A percentile compares a stretch with the other conserved stretches of the same genome.
Conservation (phyloP, 2,329 filamentous ascomycete genomes). For the Cladosporium sp. region DNA sequence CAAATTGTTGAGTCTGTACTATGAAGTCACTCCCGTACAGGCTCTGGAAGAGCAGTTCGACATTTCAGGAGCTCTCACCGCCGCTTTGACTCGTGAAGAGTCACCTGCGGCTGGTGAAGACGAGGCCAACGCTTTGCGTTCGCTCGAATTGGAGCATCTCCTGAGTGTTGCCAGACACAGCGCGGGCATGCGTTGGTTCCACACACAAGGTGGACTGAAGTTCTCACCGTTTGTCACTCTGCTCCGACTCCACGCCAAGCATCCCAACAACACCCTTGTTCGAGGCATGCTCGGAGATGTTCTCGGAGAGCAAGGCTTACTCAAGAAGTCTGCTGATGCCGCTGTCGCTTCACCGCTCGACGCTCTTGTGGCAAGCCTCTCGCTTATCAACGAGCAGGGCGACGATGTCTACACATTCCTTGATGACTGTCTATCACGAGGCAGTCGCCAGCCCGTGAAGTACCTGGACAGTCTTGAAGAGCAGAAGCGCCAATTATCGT, state of each 20-base stretch:
- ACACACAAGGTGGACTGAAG: conserved; percentile 63
- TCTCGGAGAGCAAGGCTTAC: conserved; percentile 66
- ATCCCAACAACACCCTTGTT: conserved; percentile 41
- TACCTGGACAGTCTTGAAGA: conserved; percentile 71
- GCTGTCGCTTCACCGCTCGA: conserved; percentile 42
- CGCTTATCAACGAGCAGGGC: conserved; percentile 20
- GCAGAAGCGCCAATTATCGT: background rate
- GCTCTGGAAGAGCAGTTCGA: conserved; percentile 86
- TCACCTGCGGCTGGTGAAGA: conserved; percentile 45
- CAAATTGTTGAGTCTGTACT: conserved; percentile 79
- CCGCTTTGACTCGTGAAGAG: conserved; percentile 55
- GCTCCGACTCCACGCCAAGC: conserved; percentile 56
- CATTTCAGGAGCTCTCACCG: conserved; percentile 73
- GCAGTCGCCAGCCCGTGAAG: conserved; percentile 75
- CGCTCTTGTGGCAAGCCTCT: conserved; percentile 49
- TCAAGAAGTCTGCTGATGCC: conserved; percentile 44
- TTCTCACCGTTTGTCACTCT: conserved; percentile 73
- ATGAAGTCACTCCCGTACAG: conserved; percentile 74
- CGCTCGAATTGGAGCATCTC: conserved; percentile 78
- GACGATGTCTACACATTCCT: conserved; percentile 66
- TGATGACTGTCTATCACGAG: conserved; percentile 78
- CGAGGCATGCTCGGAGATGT: conserved; percentile 42
- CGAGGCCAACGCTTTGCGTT: conserved; percentile 50
- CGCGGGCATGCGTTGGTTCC: conserved; percentile 87
- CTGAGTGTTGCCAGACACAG: conserved; percentile 79